phyloP scores from a whole-genome alignment of 2,329 filamentous ascomycete species.

The Penicillium sp. region DNA sequence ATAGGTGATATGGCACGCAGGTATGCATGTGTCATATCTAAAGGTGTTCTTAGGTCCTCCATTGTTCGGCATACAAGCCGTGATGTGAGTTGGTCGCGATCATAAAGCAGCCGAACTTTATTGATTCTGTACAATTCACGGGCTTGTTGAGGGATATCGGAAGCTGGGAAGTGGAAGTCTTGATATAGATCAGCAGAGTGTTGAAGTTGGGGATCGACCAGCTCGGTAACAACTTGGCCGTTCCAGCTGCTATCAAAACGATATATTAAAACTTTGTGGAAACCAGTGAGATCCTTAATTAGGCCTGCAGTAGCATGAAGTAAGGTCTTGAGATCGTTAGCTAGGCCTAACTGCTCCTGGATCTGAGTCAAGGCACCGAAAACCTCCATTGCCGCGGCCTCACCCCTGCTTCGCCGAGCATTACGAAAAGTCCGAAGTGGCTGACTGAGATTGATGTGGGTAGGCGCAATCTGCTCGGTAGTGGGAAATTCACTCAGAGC shows the following conservation, averaged over 20 bases:
- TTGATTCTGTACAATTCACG: constrained; percentile 88
- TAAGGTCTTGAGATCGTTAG: constrained; percentile 69
- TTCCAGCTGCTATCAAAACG: constrained; percentile 84
- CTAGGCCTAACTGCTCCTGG: constrained; percentile 71
- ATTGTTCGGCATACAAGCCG: constrained; percentile 74
- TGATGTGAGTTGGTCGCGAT: constrained; percentile 76
- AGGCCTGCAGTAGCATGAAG: constrained; percentile 81
- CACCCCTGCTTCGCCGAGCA: constrained; percentile 71
- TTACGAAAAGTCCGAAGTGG: constrained; percentile 75
- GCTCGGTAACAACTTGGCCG: constrained; percentile 81
- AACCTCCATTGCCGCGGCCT: constrained; percentile 86
- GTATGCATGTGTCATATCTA: constrained; percentile 84
- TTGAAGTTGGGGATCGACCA: constrained; percentile 70
- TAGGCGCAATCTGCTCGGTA: constrained; percentile 70
- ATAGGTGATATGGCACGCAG: constrained; percentile 81
- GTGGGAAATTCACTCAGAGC: constrained; percentile 73
- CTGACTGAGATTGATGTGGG: constrained; percentile 72
- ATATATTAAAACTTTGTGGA: constrained; percentile 90
- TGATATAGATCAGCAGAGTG: constrained; percentile 83
- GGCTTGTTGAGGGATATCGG: constrained; percentile 81
- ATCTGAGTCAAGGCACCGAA: constrained; percentile 93
- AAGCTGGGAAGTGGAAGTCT: constrained; percentile 83
- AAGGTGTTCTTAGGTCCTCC: constrained; percentile 65
- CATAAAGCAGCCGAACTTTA: constrained; percentile 83
- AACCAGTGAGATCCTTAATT: constrained; percentile 85